These are phyloP conservation scores for Trichoderma asperelloides DNA, from an alignment of 495 filamentous ascomycete species.

Conservation along the genomic window DNA sequence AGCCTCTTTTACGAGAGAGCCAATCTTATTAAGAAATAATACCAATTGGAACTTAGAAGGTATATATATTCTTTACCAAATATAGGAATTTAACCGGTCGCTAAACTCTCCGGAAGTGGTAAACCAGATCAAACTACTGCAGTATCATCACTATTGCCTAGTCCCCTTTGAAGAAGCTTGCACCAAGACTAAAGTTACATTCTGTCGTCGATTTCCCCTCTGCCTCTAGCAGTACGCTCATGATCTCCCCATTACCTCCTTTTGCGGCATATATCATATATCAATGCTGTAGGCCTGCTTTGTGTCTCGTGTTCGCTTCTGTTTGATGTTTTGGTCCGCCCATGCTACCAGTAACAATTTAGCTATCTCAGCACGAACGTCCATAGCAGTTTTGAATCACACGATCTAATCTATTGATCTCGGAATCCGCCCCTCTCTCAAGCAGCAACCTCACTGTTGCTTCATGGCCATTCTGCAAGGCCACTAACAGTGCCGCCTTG, in stretches of 20 bases:
- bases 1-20: no score
- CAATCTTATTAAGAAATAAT: no score
- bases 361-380: background rate
- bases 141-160: no score
- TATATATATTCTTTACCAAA: no score
- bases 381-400: background rate
- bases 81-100: no score
- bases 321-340: no score
- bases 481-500: background rate
- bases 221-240: background rate
- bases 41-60: no score
- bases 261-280: background rate
- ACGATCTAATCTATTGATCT: background rate
- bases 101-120: no score
- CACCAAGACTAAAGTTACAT: background rate
- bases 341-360: background rate
- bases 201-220: background rate
- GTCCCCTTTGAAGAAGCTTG: background rate
- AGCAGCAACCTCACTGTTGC: background rate
- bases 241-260: background rate
- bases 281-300: background rate
- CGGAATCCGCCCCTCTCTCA: background rate
- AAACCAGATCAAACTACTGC: no score
- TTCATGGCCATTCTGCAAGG: background rate
- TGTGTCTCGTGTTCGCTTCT: no score